Evolutionary conservation across 2,329 filamentous ascomycete genomes (phyloP), one percentile per base, ranked within the genome.

Genomic region (Botrytis fabae): DNA sequence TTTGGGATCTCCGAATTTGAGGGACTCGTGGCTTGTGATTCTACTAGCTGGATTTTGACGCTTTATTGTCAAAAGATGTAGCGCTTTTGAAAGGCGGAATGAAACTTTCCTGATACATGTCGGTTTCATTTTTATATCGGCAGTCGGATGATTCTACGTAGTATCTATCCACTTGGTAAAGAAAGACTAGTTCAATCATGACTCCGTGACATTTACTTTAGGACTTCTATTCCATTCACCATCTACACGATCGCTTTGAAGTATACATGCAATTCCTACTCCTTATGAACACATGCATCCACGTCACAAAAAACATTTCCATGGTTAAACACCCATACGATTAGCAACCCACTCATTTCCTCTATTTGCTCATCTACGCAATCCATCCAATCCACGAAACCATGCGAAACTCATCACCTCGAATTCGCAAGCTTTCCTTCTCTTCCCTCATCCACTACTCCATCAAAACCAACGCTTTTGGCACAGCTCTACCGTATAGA

Each of bases 71-170:
- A 28, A 8, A 18, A 54, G 14, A n/a, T 57, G n/a, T 28, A 57
- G 51, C 7, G n/a, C 51, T 57, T 57, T 28, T 12, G 0, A 9
- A 4, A 18, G 3, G 6, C 7, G 51, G 6, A 4, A 28, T 57
- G 14, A 8, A 2, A 8, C 14, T 18, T 32, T 6, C 18, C 1
- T 28, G 51, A 3, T 16, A 8, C 0, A 2, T 18, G 14, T 28
- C 28, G 2, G 51, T n/a, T n/a, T 54, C 28, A 0, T 3, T 28
- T 54, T 54, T 28, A 18, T 54, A 18, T 51, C 10, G 20, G 12
- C 6, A 25, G 4, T 2, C 5, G 10, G 48, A n/a, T 51, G 48
- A 10, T 10, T 25, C 22, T n/a, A 22, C 5, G 25, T 51, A 4
- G 25, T n/a, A 14, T 14, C 9, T 4, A 6, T 25, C 20, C 4